phyloP scores from a whole-genome alignment of 768 basidiomycete species.

The Ramaria rubella region DNA sequence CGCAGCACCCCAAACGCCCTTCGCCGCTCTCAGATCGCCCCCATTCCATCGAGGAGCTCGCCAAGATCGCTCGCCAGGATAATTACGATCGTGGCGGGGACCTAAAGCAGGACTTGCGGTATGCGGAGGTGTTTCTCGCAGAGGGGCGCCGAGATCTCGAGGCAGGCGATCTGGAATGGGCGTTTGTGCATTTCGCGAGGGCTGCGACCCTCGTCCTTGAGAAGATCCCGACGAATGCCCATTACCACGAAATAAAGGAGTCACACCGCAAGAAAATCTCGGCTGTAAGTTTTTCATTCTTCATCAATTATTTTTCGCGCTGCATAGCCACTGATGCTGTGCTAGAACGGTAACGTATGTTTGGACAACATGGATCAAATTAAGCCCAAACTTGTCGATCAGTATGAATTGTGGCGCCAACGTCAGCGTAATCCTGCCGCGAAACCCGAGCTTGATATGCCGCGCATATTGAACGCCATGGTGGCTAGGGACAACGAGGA shows the following conservation, averaged over 20 bases:
- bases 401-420: conserved; percentile 53
- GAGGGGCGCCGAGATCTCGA: conserved; percentile 10
- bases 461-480: conserved; percentile 2
- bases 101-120: conserved; percentile 17
- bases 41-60: conserved; percentile 19
- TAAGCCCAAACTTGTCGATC: conserved; percentile 56
- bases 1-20: neutral
- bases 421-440: conserved; percentile 35
- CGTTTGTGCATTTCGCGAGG: conserved; percentile 64
- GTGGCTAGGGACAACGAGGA: conserved; percentile 2
- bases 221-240: conserved; percentile 65
- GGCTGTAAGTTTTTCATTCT: conserved; percentile 63
- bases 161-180: conserved; percentile 54
- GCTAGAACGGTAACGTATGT: conserved; percentile 70
- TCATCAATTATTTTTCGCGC: conserved; percentile 6
- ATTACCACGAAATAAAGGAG: conserved; percentile 49
- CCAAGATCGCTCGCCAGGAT: conserved; percentile 10
- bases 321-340: neutral
- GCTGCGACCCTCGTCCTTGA: conserved; percentile 76
- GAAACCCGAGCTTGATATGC: conserved; percentile 9
- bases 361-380: conserved; percentile 58
- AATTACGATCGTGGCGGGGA: conserved; percentile 3
- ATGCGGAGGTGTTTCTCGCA: conserved; percentile 12
- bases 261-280: conserved; percentile 62
- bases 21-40: conserved; percentile 7